Evolutionary conservation across 768 basidiomycete genomes (phyloP).

Genomic region (Kwoniella newhampshirensis): DNA sequence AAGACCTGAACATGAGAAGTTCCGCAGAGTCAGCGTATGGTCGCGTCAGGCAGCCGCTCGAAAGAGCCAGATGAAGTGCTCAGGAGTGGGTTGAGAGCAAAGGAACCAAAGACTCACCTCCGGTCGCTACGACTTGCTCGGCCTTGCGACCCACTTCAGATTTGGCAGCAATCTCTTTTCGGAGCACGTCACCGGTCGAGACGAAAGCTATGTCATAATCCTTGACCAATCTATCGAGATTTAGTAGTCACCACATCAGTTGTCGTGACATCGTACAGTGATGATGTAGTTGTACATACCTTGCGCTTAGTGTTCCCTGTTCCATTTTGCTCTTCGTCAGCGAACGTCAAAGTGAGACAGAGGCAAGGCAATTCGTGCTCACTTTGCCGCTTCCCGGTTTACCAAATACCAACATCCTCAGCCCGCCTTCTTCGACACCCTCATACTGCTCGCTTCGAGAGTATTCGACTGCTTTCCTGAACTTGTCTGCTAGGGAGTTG

Average conservation of each 20-base stretch:
- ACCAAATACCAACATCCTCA: conserved; percentile 54
- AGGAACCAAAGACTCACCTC: conserved; percentile 39
- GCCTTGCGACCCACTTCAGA: conserved; percentile 48
- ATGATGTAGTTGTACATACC: conserved; percentile 16
- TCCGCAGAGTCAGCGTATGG: no score
- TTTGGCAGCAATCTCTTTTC: conserved; percentile 51
- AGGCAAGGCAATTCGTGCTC: neutral
- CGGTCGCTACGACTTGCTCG: conserved; percentile 49
- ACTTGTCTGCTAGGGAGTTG: conserved; percentile 15
- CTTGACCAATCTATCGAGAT: conserved; percentile 49
- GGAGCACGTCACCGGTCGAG: conserved; percentile 53
- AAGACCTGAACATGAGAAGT: conserved; percentile 38
- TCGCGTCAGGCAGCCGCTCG: no score
- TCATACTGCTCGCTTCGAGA: conserved; percentile 30
- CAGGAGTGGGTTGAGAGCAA: no score
- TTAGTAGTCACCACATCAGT: no score
- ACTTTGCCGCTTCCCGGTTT: conserved; percentile 53
- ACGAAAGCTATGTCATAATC: conserved; percentile 54
- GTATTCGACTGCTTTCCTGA: conserved; percentile 17
- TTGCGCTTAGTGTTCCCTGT: conserved; percentile 44
- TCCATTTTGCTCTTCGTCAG: conserved; percentile 3
- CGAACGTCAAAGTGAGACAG: neutral
- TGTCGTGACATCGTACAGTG: no score
- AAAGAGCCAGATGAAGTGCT: no score
- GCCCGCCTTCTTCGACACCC: conserved; percentile 34